Evolutionary conservation across 176 grass and related monocot genomes (phyloP).

Genomic region (Dactylis glomerata): DNA sequence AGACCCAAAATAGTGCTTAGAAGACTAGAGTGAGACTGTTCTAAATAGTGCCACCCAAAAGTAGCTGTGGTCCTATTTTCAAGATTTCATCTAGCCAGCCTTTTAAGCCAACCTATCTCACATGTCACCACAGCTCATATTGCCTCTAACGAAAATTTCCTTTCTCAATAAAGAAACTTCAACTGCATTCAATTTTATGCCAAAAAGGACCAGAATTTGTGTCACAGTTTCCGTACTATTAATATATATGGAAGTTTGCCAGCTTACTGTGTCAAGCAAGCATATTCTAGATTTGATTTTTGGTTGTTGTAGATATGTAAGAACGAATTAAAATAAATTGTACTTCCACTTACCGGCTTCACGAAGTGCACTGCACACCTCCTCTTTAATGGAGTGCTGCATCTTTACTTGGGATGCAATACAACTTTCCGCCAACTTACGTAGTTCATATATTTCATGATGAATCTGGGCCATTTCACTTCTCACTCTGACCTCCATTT

Average conservation of each 20-base stretch:
- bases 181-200: not conserved
- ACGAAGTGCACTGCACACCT: constrained; percentile 67
- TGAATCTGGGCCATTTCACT: constrained; percentile 79
- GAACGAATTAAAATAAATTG: not conserved
- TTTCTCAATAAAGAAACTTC: not conserved
- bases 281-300: not conserved
- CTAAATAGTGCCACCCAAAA: constrained; percentile 14
- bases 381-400: constrained; percentile 75
- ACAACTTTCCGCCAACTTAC: constrained; percentile 84
- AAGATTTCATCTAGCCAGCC: constrained; percentile 19
- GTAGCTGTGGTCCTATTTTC: constrained; percentile 16
- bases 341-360: constrained; percentile 59
- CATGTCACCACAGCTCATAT: constrained; percentile 26
- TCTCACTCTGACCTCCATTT: constrained; percentile 61
- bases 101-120: constrained; percentile 38
- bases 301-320: not conserved
- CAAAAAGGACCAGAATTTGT: not conserved
- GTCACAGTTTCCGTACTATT: not conserved
- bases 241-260: constrained; percentile 10
- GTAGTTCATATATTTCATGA: constrained; percentile 79
- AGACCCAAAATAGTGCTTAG: constrained; percentile 26
- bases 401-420: constrained; percentile 81
- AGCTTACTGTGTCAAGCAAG: not conserved
- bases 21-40: constrained; percentile 26
- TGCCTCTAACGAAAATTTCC: not conserved